Conservation (phyloP, 129 eudicot species). For the Ambrosia trifida region DNA sequence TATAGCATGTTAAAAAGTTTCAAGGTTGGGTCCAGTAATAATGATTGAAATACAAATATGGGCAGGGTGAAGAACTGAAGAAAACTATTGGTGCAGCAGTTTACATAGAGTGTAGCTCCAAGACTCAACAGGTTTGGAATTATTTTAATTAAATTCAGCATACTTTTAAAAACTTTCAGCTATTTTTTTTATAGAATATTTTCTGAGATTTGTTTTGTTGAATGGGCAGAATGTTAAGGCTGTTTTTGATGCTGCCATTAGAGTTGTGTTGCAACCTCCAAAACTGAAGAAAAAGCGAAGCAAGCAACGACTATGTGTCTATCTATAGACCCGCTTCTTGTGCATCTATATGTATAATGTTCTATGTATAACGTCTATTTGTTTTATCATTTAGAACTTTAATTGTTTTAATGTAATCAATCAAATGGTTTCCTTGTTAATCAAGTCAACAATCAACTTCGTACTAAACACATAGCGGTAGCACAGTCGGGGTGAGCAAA, state of each 20-base stretch:
- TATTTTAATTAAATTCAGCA: not conserved
- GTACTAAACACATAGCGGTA: too few relatives aligned
- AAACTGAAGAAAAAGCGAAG: slow-evolving; percentile 54
- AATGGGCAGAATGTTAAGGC: slow-evolving; percentile 59
- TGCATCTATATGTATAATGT: slow-evolving; percentile 28
- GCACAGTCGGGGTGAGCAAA: too few relatives aligned
- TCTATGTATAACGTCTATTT: slow-evolving; percentile 17
- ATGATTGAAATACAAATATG: not conserved
- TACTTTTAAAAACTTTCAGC: not conserved
- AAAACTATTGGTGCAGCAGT: slow-evolving; percentile 71
- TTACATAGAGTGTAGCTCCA: slow-evolving; percentile 78
- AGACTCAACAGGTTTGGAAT: slow-evolving; percentile 65
- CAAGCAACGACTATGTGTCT: slow-evolving; percentile 44
- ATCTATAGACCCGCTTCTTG: slow-evolving; percentile 23
- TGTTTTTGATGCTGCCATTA: slow-evolving; percentile 80
- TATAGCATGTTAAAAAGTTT: not conserved
- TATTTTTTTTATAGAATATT: not conserved
- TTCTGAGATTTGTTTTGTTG: not conserved
- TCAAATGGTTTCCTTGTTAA: slow-evolving; percentile 13
- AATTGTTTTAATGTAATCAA: slow-evolving; percentile 13
- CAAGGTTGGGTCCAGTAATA: not conserved
- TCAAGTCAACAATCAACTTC: not conserved
- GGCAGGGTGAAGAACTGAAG: slow-evolving; percentile 73
- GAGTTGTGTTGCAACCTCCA: slow-evolving; percentile 69
- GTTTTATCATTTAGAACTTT: slow-evolving; percentile 17